Evolutionary conservation across 495 filamentous ascomycete genomes (phyloP).

Genomic region (Podospora pseudopauciseta): DNA sequence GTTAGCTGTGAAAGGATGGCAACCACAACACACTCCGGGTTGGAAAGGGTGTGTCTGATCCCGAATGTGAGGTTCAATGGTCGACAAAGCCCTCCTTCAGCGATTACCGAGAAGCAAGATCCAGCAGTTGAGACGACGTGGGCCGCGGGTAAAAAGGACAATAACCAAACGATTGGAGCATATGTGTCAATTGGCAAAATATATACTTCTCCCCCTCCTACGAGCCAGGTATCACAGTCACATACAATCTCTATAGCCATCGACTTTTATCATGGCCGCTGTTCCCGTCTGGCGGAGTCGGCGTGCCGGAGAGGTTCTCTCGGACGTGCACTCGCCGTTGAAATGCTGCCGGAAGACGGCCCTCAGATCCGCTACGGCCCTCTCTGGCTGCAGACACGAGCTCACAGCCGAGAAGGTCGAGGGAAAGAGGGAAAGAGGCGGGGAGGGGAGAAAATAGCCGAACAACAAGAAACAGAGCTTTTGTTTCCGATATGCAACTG

Average conservation of each 20-base stretch:
- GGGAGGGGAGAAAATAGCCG: not conserved
- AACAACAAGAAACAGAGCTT: not conserved
- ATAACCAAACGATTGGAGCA: not conserved
- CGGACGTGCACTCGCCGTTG: not conserved
- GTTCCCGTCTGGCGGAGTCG: not conserved
- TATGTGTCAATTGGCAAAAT: not conserved
- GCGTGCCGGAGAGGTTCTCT: not conserved
- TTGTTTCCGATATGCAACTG: not conserved
- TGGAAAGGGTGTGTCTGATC: not conserved
- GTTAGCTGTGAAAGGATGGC: not conserved
- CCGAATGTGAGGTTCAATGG: not conserved
- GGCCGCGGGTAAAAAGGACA: not conserved
- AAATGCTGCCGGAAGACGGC: constrained; percentile 25
- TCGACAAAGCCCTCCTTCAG: not conserved
- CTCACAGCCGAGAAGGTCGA: not conserved
- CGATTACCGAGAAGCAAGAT: not conserved
- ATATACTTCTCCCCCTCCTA: not conserved
- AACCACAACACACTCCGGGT: not conserved
- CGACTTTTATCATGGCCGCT: not conserved
- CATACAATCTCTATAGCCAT: not conserved
- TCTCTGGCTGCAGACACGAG: not conserved
- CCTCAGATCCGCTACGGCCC: constrained; percentile 28
- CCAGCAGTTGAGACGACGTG: not conserved
- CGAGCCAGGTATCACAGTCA: not conserved
- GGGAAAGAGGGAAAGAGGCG: not conserved